Base-by-base conservation (phyloP, 371 early-diverging fungal genomes). In the Rhizomucor miehei region DNA sequence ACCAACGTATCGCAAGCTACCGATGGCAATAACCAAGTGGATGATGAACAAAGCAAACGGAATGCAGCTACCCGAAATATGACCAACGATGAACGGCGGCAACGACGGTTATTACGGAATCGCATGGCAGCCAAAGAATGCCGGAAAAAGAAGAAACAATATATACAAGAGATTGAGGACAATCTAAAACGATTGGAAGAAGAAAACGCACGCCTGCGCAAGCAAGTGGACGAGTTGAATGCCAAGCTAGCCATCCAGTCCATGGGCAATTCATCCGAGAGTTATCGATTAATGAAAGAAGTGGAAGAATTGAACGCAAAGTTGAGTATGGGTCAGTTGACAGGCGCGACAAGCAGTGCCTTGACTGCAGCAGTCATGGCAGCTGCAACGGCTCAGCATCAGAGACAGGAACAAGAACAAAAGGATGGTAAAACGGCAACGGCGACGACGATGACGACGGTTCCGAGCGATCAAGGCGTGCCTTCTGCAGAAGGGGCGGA, bases 101-200 rank as follows among this genome's bases (percentile, higher is more conserved):
- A 87, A 46, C 84, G 91, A 9, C 80, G 91, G 2, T 59, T 90
- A 56, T 66, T 83, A 52, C 80, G 91, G 51, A 90, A 90, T 65
- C 77, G 89, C 6, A 73, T 89, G 24, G 91, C 91, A 1, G 91
- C 91, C 40, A 88, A 89, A 66, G 91, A 90, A 59, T 90, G 91
- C 46, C 86, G 91, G 21, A 88, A 86, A 50, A 90, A 90, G 72
- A 90, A 90, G 68, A 90, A 90, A 64, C 82, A 77, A 16, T 88
- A 86, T 59, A 85, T 90, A 35, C 75, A 75, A 35, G 86, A 86
- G 35, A 79, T 90, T 60, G 89, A 90, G 56, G 81, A 84, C 36
- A 82, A 85, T 44, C 78, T 86, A 19, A 60, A 71, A 10, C 64
- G 72, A 20, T 57, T 90, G n/a, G 84, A 86, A 54, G 75, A 81